Evolutionary conservation across 2,329 filamentous ascomycete species (phyloP), one percentile per base, ranked within the genome.

Genomic region (Xylaria sp.): DNA sequence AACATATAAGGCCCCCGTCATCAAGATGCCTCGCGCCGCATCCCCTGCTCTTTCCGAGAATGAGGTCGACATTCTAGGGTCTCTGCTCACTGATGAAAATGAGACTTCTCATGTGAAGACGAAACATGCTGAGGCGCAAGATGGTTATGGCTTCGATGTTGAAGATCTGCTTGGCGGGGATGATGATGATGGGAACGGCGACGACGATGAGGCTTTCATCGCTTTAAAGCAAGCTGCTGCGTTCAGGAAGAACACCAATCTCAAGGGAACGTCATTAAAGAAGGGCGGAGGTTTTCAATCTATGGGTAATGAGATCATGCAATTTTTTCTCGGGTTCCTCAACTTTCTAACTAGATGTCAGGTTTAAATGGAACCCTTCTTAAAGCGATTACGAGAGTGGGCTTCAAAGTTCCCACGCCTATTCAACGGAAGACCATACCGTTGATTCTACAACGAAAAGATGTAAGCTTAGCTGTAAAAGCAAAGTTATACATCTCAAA

Each of bases 371-470:
- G 90, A 12, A 91, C 92, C 73, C 85, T 99, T 4, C 85, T 99
- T 27, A 96, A 97, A 78, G 93, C 96, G 1, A 98, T 99, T 72
- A 88, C 92, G 13, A 88, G 93, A 75, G 99, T 98, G 82, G 97
- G 96, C 18, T 99, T 98, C 81, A 93, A 92, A 0, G 93, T 98
- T 2, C 97, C 97, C 3, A 99, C 96, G 0, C 96, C 96, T 0
- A 99, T 99, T 80, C 96, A 99, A 83, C 90, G 96, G 74, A 98
- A 98, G 82, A 93, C 96, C 1, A 97, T 99, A 57, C 97, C 96
- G 3, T 85, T 98, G 64, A 90, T 99, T 64, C 85, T 98, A 74
- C 92, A 97, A 70, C 89, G 92, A 63, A 93, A 94, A 81, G 96
- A 99, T 86, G 68, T 72, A 60, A 69, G 69, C 32, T 21, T 48